Evolutionary conservation across 192 early-diverging fungal species (phyloP).

Genomic region (Entomortierella parvispora): DNA sequence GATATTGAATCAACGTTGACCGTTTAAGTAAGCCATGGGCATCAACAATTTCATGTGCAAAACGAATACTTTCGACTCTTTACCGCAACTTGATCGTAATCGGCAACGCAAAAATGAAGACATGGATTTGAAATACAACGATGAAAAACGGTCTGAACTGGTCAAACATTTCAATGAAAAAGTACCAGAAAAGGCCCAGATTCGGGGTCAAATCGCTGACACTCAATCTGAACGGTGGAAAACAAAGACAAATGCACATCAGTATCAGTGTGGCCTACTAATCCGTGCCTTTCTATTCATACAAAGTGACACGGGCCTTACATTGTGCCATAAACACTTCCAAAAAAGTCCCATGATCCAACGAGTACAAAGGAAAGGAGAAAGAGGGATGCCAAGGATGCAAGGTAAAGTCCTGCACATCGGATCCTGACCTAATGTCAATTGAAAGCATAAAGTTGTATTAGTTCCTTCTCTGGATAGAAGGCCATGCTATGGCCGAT

Average conservation of each 20-base stretch:
- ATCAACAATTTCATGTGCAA: neutral
- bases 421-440: slow-evolving; percentile 13
- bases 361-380: slow-evolving; percentile 66
- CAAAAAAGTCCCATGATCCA: slow-evolving; percentile 77
- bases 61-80: neutral
- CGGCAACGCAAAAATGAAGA: slow-evolving; percentile 89
- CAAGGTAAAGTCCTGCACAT: slow-evolving; percentile 43
- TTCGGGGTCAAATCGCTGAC: slow-evolving; percentile 95
- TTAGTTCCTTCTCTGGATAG: slow-evolving; percentile 20
- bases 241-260: neutral
- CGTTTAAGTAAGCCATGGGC: neutral
- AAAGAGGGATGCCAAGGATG: slow-evolving; percentile 60
- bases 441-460: neutral
- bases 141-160: slow-evolving; percentile 96
- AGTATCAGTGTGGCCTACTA: neutral
- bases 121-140: slow-evolving; percentile 93
- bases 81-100: slow-evolving; percentile 83
- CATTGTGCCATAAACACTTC: slow-evolving; percentile 78
- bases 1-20: neutral
- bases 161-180: slow-evolving; percentile 99
- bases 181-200: slow-evolving; percentile 98
- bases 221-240: too few species aligned
- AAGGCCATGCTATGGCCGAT: too few species aligned
- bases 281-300: neutral
- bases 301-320: slow-evolving; percentile 36